Base-by-base conservation (phyloP, 2,329 filamentous ascomycete genomes). In the Colletotrichum magnum region DNA sequence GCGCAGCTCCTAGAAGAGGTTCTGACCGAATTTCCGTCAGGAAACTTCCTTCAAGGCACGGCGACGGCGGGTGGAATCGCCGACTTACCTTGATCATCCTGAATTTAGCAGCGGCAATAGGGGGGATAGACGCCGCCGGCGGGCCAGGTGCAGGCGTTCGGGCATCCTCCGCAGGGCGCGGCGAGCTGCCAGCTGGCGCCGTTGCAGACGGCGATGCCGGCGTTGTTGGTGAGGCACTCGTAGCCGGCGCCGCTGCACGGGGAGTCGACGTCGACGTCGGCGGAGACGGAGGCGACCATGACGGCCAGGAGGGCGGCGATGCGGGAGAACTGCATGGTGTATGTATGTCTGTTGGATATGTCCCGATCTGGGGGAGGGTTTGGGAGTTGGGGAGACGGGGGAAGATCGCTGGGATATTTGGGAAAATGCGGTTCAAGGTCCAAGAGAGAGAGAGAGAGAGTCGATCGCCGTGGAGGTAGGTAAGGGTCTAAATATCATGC, bases 111-210 rank as follows among this genome's bases (percentile, higher is more conserved):
- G n/a, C 24, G 36, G 58, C 58, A 60, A 28, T 39, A 60, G 7
- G 32, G 32, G 32, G 58, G 58, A 16, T 21, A 15, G 15, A 15
- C 16, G 2, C 26, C 18, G 47, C 47, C 58, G 3, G 9, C 9
- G 18, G 47, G 58, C 47, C 32, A 51, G 32, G 41, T 24, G 21
- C 58, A 60, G 5, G 45, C 58, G 13, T 39, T 24, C 5, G 28
- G 12, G 32, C 58, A 60, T 28, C 47, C 32, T 21, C 58, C 58
- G 32, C 58, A 60, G 24, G 51, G 16, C 10, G 58, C 45, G 24
- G 58, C 58, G 18, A 60, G 45, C 28, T 52, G 58, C 58, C 58
- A 60, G 18, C 10, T 60, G 21, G 45, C 45, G 6, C 47, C 58
- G 47, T 60, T 24, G 32, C 58, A 60, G 36, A 24, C 21, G 47